Evolutionary conservation across 2,329 filamentous ascomycete genomes (phyloP), one percentile per base, ranked within the genome.

Genomic region (Fusarium redolens): DNA sequence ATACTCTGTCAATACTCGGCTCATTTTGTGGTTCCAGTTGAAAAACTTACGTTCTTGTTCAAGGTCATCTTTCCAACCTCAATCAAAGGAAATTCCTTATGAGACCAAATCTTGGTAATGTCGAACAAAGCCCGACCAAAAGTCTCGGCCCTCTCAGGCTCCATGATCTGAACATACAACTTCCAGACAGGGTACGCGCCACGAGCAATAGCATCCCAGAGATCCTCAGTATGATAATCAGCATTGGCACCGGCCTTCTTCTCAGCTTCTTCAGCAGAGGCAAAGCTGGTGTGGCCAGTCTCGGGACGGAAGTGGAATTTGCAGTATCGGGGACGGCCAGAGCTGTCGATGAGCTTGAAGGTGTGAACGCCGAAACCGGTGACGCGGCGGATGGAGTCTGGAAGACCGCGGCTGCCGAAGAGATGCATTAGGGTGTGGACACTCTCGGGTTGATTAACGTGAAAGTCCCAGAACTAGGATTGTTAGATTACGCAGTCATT

Each of bases 51-150:
- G 38, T 75, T 75, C 56, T 81, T 80, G 73, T 88, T 86, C 15
- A 90, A 78, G 0, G 83, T 85, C 72, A 90, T 79, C 48, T 83
- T 82, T 20, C 88, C 88, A 40, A 90, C 81, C 14, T 81, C 79
- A 4, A 81, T 79, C 51, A 88, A 74, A 0, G 87, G 87, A 67
- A 84, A 87, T 30, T 87, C 82, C 33, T 81, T 78, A 43, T 87
- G 83, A 1, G 87, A 85, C 87, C 87, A 89, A 35, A 86, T 82
- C 65, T 89, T 86, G 14, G 88, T 90, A 40, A 86, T 82, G 72
- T 91, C 89, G 72, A 91, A 89, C 50, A 89, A 82, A 61, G 87
- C 85, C 67, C 83, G 83, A 3, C 82, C 79, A 64, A 84, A 85
- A 0, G 72, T 83, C 57, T 86, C 85, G 5, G 86, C 86, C 47